These are phyloP conservation scores for Metarhizium guizhouense DNA, from an alignment of 2,329 filamentous ascomycete species.

Conservation along the genomic window DNA sequence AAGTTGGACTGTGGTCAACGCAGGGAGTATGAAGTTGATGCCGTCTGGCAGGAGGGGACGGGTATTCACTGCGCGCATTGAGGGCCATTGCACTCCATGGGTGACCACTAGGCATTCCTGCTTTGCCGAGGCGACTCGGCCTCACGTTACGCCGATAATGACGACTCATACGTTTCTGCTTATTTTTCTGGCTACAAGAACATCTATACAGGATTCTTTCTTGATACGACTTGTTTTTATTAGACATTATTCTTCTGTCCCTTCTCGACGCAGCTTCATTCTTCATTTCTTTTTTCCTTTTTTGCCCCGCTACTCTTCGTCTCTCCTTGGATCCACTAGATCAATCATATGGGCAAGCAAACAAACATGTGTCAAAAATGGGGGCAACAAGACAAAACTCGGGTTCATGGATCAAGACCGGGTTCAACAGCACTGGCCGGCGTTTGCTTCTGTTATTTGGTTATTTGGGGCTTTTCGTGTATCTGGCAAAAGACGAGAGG, in stretches of 20 bases:
- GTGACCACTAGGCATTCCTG: background rate
- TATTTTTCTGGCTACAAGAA: background rate
- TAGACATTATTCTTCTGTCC: too few species aligned
- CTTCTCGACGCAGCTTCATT: background rate
- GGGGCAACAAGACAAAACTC: background rate
- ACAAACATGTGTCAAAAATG: background rate
- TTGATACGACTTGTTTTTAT: background rate
- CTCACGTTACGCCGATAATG: background rate
- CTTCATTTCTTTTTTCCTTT: background rate
- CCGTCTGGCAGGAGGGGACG: background rate
- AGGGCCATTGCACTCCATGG: background rate
- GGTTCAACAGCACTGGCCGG: background rate
- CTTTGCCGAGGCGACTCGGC: background rate
- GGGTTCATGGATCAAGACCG: background rate
- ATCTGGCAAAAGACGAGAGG: background rate
- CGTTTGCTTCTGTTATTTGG: background rate
- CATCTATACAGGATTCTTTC: background rate
- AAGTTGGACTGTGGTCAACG: background rate
- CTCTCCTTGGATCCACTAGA: background rate
- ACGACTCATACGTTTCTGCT: background rate
- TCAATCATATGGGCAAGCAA: background rate
- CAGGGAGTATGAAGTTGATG: background rate
- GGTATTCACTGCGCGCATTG: too few species aligned
- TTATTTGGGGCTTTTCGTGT: background rate
- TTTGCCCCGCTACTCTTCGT: background rate